A percentile compares a stretch with the other conserved stretches of the same genome.
These are phyloP conservation scores for Trametes punicea DNA, from an alignment of 768 basidiomycete genomes.

Conservation along the genomic window DNA sequence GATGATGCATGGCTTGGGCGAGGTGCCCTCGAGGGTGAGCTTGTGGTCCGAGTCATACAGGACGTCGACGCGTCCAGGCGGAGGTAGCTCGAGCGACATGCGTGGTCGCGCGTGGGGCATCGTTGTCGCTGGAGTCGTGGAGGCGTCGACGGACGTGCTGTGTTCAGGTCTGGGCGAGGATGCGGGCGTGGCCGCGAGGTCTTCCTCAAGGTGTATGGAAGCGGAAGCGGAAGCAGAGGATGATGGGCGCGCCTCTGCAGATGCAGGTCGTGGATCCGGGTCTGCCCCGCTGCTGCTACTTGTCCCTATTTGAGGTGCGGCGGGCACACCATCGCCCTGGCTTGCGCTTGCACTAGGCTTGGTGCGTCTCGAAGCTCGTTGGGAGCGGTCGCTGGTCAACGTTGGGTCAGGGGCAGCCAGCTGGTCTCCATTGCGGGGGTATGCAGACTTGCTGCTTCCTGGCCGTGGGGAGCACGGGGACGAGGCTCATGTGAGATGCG, in stretches of 20 bases:
- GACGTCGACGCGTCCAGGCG: constrained; percentile 14
- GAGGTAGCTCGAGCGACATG: constrained; percentile 20
- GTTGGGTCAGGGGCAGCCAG: background rate
- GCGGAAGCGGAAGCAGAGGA: constrained; percentile 4
- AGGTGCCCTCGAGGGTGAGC: constrained; percentile 25
- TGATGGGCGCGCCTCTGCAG: constrained; percentile 6
- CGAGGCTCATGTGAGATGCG: constrained; percentile 1
- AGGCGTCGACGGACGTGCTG: background rate
- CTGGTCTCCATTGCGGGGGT: constrained; percentile 9
- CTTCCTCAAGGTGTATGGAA: constrained; percentile 12
- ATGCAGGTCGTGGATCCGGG: background rate
- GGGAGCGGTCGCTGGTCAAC: background rate
- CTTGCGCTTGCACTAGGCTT: background rate
- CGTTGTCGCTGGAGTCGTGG: background rate
- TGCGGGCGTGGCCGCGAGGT: constrained; percentile 8
- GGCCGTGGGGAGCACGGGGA: background rate
- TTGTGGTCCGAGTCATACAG: constrained; percentile 24
- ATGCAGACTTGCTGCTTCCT: constrained; percentile 9
- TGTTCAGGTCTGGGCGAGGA: constrained; percentile 3
- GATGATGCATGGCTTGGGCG: constrained; percentile 31
- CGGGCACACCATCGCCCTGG: background rate
- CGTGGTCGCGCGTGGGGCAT: constrained; percentile 8
- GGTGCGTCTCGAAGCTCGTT: background rate
- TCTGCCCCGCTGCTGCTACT: background rate
- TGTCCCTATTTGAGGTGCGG: background rate